A percentile compares a stretch with the other conserved stretches of the same genome.
These are phyloP conservation scores for Phyllosticta capitalensis DNA, from an alignment of 2,329 filamentous ascomycete species.

Conservation along the genomic window DNA sequence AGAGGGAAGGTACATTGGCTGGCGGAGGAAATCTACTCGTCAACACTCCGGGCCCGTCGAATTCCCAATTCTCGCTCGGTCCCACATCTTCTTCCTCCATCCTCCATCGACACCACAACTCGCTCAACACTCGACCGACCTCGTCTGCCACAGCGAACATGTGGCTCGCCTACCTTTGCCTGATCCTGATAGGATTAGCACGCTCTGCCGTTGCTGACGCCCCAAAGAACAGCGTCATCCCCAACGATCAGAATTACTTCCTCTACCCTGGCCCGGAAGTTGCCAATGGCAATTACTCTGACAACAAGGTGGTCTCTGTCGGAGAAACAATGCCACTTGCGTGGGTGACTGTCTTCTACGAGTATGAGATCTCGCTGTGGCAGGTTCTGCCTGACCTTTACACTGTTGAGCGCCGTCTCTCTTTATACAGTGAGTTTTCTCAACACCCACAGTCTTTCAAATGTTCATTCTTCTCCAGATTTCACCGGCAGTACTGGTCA, in stretches of 20 bases:
- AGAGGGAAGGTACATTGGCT: neutral
- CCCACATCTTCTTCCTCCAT: neutral
- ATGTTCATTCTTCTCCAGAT: neutral
- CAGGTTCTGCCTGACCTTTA: neutral
- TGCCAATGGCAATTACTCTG: neutral
- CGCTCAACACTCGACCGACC: neutral
- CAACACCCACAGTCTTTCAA: neutral
- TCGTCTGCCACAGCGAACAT: neutral
- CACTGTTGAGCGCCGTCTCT: neutral
- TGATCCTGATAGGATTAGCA: neutral
- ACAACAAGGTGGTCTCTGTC: neutral
- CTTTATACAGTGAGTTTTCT: neutral
- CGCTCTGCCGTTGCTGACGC: neutral
- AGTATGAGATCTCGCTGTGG: neutral
- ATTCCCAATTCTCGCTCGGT: neutral
- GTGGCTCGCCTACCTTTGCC: neutral
- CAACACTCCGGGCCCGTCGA: neutral
- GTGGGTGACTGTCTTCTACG: neutral
- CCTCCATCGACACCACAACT: neutral
- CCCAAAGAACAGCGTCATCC: neutral
- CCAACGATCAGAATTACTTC: neutral
- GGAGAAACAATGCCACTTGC: neutral
- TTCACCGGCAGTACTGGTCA: neutral
- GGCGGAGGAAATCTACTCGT: neutral
- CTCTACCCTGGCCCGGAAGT: neutral